These are phyloP conservation scores for Potentilla sterilis DNA, from an alignment of 306 rosid genomes.

Conservation along the genomic window DNA sequence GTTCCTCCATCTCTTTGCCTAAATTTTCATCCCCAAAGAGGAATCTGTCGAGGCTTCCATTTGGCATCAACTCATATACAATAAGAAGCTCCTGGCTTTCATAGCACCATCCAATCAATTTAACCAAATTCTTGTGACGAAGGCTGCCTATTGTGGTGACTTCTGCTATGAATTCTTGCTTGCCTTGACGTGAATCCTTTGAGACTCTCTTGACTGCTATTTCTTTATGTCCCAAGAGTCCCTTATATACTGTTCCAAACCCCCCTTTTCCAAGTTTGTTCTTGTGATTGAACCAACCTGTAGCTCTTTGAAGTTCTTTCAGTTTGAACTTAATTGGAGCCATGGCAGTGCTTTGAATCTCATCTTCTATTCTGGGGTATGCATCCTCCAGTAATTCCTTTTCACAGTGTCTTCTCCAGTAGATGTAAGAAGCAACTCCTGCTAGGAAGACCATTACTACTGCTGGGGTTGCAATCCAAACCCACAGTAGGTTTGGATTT, in stretches of 20 bases:
- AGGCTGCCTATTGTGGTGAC: constrained; percentile 79
- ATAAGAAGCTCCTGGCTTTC: constrained; percentile 65
- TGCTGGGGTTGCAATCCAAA: constrained; percentile 39
- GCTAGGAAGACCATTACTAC: background rate
- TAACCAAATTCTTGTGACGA: constrained; percentile 70
- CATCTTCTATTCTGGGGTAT: constrained; percentile 54
- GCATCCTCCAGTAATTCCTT: constrained; percentile 34
- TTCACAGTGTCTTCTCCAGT: constrained; percentile 21
- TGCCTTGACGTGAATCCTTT: constrained; percentile 67
- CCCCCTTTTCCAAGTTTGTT: constrained; percentile 81
- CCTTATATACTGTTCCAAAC: constrained; percentile 75
- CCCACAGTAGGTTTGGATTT: constrained; percentile 33
- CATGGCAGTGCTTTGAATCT: constrained; percentile 48
- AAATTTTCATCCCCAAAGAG: constrained; percentile 34
- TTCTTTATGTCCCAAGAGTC: constrained; percentile 43
- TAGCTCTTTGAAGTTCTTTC: constrained; percentile 49
- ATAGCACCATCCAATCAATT: constrained; percentile 80
- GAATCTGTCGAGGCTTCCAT: constrained; percentile 67
- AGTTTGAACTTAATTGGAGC: constrained; percentile 53
- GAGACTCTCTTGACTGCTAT: constrained; percentile 73
- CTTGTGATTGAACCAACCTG: constrained; percentile 52
- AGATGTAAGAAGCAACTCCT: constrained; percentile 27
- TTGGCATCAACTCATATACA: constrained; percentile 84
- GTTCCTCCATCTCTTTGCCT: constrained; percentile 8
- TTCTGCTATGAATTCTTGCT: constrained; percentile 77